A percentile compares a stretch with the other conserved stretches of the same genome.
These are phyloP conservation scores for Nectriaceae sp. DNA, from an alignment of 2,329 filamentous ascomycete species.

Conservation along the genomic window DNA sequence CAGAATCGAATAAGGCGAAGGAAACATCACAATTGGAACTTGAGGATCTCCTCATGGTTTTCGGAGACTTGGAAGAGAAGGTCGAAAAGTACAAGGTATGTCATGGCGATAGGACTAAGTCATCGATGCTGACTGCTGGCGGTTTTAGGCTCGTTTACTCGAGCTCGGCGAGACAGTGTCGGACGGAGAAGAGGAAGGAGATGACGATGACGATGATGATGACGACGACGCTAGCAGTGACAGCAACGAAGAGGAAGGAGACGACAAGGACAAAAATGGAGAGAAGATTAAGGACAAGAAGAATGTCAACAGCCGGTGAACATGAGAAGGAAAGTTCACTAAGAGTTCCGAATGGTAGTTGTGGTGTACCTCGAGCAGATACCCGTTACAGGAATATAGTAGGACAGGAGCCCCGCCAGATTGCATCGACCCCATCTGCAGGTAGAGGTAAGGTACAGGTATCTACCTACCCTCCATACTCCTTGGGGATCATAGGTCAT, in stretches of 20 bases:
- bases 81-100: conserved; percentile 72
- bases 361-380: conserved; percentile 23
- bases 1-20: conserved; percentile 60
- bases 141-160: conserved; percentile 57
- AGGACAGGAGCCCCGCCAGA: conserved; percentile 26
- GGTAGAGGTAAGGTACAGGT: neutral
- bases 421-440: conserved; percentile 20
- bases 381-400: conserved; percentile 33
- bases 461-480: too few relatives aligned
- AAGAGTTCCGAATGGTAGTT: neutral
- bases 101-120: neutral
- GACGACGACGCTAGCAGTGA: conserved; percentile 44
- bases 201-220: conserved; percentile 57
- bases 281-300: neutral
- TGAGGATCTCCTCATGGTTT: conserved; percentile 80
- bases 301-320: neutral
- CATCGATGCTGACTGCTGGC: neutral
- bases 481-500: too few relatives aligned
- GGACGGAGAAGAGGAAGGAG: conserved; percentile 71
- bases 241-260: conserved; percentile 30
- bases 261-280: conserved; percentile 8
- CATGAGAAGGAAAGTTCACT: neutral
- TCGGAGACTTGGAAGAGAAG: conserved; percentile 80
- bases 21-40: conserved; percentile 70
- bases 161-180: conserved; percentile 71